Evolutionary conservation across 768 basidiomycete species (phyloP).

Genomic region (Pisolithus orientalis): DNA sequence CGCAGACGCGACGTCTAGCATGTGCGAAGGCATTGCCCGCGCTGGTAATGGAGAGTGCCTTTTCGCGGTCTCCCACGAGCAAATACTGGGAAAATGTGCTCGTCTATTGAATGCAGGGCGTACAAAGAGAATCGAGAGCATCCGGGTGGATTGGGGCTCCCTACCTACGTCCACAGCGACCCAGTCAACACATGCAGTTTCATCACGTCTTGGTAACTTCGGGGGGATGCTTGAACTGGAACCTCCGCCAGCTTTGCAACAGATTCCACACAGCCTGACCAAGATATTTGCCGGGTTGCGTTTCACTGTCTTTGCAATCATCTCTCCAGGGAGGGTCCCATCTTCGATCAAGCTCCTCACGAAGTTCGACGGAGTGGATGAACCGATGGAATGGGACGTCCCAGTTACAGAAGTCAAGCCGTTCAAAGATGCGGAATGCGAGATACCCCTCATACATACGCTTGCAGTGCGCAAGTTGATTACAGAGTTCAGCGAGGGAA

Average conservation of each 20-base stretch:
- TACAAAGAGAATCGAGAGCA: constrained; percentile 38
- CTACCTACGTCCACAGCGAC: neutral
- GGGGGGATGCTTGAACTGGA: constrained; percentile 19
- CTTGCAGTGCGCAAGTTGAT: constrained; percentile 51
- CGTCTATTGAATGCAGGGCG: constrained; percentile 46
- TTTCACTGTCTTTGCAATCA: constrained; percentile 29
- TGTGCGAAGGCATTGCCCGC: constrained; percentile 49
- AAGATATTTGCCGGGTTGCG: constrained; percentile 30
- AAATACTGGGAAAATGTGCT: constrained; percentile 43
- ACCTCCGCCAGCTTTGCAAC: constrained; percentile 29
- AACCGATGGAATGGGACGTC: constrained; percentile 13
- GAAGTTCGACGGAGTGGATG: constrained; percentile 19
- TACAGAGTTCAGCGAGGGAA: constrained; percentile 39
- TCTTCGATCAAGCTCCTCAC: constrained; percentile 20
- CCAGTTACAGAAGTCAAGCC: constrained; percentile 21
- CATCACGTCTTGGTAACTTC: constrained; percentile 7
- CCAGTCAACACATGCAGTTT: neutral
- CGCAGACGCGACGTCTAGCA: constrained; percentile 44
- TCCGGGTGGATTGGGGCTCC: constrained; percentile 45
- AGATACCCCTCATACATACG: constrained; percentile 40
- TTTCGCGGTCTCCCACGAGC: constrained; percentile 40
- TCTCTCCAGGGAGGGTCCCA: constrained; percentile 19
- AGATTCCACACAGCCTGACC: constrained; percentile 25
- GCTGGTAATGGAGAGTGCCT: constrained; percentile 47
- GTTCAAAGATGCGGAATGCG: constrained; percentile 13